Conservation (phyloP, 192 early-diverging fungal species). For the Coemansia sp. region DNA sequence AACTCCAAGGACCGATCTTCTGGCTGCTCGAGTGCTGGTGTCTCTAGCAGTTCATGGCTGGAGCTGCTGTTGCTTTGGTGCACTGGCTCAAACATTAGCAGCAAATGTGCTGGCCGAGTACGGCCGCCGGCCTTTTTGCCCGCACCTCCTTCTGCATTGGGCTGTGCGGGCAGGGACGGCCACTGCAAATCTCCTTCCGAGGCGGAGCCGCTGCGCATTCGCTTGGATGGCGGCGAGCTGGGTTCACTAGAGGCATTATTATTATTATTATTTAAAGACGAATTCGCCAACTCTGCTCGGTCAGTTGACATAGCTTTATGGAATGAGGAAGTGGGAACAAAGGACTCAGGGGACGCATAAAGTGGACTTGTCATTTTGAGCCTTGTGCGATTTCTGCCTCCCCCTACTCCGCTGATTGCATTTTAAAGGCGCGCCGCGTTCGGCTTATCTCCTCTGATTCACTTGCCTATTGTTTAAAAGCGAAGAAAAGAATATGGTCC, state of each 20-base stretch:
- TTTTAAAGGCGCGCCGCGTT: no score
- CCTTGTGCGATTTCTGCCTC: not conserved
- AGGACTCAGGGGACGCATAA: no score
- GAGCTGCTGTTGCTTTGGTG: not conserved
- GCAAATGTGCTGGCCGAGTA: conserved; percentile 13
- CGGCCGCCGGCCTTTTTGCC: conserved; percentile 15
- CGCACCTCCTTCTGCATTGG: not conserved
- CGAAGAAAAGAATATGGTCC: conserved; percentile 24
- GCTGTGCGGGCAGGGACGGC: no score
- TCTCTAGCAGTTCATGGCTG: not conserved
- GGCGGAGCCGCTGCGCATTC: not conserved
- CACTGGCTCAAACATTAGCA: conserved; percentile 20
- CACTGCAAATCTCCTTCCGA: no score
- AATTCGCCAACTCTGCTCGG: no score
- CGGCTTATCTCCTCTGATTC: not conserved
- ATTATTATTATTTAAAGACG: no score
- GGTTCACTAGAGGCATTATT: no score
- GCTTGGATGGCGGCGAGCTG: not conserved
- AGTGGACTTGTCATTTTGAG: no score
- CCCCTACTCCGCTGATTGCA: no score
- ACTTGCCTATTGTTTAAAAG: no score
- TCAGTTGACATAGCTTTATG: no score
- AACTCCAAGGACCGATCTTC: conserved; percentile 10
- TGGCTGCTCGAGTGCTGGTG: not conserved
- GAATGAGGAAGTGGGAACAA: no score